phyloP scores from a whole-genome alignment of 192 early-diverging fungal species.

The Coemansia sp. region DNA sequence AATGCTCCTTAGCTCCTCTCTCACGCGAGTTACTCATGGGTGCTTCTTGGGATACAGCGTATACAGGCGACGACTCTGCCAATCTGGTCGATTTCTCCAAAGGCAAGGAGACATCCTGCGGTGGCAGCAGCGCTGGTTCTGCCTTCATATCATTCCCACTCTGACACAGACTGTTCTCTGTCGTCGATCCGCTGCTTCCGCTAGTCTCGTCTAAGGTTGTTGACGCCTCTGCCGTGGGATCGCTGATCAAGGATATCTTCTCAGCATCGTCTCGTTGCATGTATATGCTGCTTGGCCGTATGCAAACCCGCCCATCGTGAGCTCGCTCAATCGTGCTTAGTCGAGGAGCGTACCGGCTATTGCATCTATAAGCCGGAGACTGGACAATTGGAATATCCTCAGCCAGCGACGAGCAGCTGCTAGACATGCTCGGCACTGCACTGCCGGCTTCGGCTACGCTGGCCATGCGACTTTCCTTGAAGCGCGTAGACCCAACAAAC shows the following conservation, averaged over 20 bases:
- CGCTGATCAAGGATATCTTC: background rate
- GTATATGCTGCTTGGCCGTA: slow-evolving; percentile 20
- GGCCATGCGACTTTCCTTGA: slow-evolving; percentile 7
- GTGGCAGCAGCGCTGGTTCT: background rate
- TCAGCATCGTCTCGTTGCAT: background rate
- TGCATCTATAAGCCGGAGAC: slow-evolving; percentile 25
- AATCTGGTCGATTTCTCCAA: background rate
- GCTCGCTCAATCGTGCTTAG: slow-evolving; percentile 45
- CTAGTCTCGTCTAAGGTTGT: background rate
- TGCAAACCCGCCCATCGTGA: slow-evolving; percentile 33
- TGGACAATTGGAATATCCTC: slow-evolving; percentile 20
- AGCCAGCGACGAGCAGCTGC: slow-evolving; percentile 25
- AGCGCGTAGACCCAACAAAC: background rate
- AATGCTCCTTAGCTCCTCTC: background rate
- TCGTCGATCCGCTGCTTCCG: slow-evolving; percentile 10
- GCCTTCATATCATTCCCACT: background rate
- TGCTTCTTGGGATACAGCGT: background rate
- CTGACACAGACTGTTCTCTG: slow-evolving; percentile 9
- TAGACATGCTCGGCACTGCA: slow-evolving; percentile 1
- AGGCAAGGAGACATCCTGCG: background rate
- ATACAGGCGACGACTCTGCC: background rate
- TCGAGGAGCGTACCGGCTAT: slow-evolving; percentile 32
- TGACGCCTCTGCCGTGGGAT: background rate
- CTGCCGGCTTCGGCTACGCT: background rate
- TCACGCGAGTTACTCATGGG: background rate